Base-by-base conservation (phyloP, 192 early-diverging fungal genomes). In the Coemansia sp. region DNA sequence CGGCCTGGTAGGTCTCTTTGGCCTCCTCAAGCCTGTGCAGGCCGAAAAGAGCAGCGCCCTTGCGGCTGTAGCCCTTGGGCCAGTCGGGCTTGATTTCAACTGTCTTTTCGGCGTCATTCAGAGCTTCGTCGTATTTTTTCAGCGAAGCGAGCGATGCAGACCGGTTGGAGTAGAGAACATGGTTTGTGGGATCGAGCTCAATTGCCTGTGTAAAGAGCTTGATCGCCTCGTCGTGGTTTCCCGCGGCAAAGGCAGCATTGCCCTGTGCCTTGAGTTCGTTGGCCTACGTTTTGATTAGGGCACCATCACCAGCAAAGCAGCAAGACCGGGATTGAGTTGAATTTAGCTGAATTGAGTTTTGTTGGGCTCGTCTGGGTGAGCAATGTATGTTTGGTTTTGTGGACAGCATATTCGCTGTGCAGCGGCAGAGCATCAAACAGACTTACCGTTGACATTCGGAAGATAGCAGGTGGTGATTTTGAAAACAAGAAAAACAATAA, bases 141-240 rank as follows among this genome's bases (percentile, higher is more conserved):
- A 89, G 78, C 63, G 89, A 91, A 18, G 94, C 83, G 62, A 91
- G 92, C 51, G 88, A 82, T 10, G 92, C 94, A 7, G 95, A 95
- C 67, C 94, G 92, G 87, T 96, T 96, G 7, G 93, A 95, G 77
- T 91, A 95, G 38, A 96, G 84, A 31, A 96, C 94, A 73, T 95
- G 94, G 87, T 96, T 96, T 56, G 76, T 70, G 12, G 92, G 83
- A 65, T 94, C 95, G 56, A 91, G 78, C n/a, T 89, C 88, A 64
- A 95, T 94, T 20, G 94, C 95, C 64, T 92, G 71, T 42, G 93
- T 85, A 67, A 95, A 96, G 55, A 73, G 77, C 58, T 88, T 81
- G 72, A 96, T 87, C 2, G 95, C 94, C 61, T 84, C 85, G 12
- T 85, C 76, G 74, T 87, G 94, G 73, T 90, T 84, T 56, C 92